phyloP scores from a whole-genome alignment of 73 alveolate species.

The Symbiodinium natans region DNA sequence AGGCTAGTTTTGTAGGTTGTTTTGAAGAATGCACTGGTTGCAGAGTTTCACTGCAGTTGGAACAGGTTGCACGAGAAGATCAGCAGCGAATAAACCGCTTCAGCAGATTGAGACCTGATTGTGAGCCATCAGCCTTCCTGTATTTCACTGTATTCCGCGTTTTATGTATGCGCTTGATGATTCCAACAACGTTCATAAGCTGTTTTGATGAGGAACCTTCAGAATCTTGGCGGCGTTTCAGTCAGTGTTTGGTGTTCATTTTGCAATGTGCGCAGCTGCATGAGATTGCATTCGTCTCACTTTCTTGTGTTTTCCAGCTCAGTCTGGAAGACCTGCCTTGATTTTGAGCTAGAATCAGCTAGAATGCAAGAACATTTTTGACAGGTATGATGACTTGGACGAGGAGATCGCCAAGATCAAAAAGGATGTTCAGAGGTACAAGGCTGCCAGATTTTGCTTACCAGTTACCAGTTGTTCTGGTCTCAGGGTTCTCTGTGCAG shows the following conservation, averaged over 20 bases:
- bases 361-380: neutral
- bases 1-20: neutral
- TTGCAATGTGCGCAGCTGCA: neutral
- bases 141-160: neutral
- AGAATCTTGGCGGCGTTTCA: neutral
- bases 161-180: no score
- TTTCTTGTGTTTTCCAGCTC: no score
- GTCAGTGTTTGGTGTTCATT: neutral
- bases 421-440: constrained; percentile 47
- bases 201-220: neutral
- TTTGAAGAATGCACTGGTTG: no score
- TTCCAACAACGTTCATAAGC: no score
- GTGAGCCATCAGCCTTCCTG: neutral
- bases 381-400: constrained; percentile 75
- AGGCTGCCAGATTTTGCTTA: constrained; percentile 2
- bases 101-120: constrained; percentile 33
- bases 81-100: constrained; percentile 65
- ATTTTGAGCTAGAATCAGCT: no score
- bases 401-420: constrained; percentile 60
- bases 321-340: no score
- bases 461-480: no score
- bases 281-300: no score
- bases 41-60: no score
- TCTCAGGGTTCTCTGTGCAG: no score
- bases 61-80: constrained; percentile 69